Evolutionary conservation across 768 basidiomycete genomes (phyloP), one percentile per base, ranked within the genome.

Genomic region (Harrya chromipes): DNA sequence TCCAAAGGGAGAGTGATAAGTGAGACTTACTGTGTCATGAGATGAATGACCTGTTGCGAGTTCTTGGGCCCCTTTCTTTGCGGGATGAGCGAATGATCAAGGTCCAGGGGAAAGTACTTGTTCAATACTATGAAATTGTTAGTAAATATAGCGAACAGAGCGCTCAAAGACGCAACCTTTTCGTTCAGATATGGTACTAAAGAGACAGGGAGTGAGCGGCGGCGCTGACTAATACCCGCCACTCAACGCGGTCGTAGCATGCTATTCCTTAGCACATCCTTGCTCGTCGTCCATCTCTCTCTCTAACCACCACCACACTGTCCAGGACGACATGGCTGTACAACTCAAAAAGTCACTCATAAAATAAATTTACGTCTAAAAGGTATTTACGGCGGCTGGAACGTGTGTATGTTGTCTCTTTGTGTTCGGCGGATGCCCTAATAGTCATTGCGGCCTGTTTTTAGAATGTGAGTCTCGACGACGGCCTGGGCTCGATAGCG

Each of bases 91-190:
- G 90, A 85, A 50, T 94, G 95, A 73, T 97, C 95, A 70, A 97
- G 97, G 71, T 98, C 94, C 72, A 94, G 94, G 43, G 94, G 94
- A 65, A 93, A 93, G 74, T 92, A 94, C 71, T 92, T 94, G 80
- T 95, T 94, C 59, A 94, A 76, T 43, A 94, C 93, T 90, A 9
- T 4, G 21, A 54, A 47, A n/a, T 23, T 1, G n/a, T 57, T 53
- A 31, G 63, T 39, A 12, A 27, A n/a, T 20, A 19, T 23, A 43
- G 46, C 4, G 27, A 19, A 6, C n/a, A 40, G 9, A 6, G 16
- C 7, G 5, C 27, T 4, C 24, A n/a, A 26, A 12, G 6, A 37
- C 72, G 4, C 44, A n/a, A 82, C 87, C 87, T 81, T 90, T 90
- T 57, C 88, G 84, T 70, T 90, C 88, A 55, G 88, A 87, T 88